Evolutionary conservation across 1,284 basidiomycete genomes (phyloP), one percentile per base, ranked within the genome.

Genomic region (Meripilus lineatus): DNA sequence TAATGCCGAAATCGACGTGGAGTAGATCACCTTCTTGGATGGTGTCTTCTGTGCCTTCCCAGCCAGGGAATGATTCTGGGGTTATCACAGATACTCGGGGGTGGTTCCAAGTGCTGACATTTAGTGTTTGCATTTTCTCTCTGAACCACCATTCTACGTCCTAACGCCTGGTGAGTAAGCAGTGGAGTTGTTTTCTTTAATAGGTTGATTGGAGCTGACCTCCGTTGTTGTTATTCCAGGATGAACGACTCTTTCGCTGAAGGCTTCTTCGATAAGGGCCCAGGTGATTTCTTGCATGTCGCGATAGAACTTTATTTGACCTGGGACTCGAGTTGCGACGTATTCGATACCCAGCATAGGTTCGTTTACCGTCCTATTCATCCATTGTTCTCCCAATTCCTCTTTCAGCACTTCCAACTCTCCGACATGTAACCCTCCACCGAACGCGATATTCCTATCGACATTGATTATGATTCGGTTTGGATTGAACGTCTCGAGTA

Each of bases 111-210:
- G 74, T 77, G 8, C 71, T 65, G 15, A 74, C 63, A 49, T 75
- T 74, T 20, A 65, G 59, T 25, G 58, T 59, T 50, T 70, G 70
- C 66, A 79, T 77, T 53, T 70, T 69, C 47, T 75, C 74, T 22
- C 72, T 63, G 56, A 74, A 76, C 72, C 71, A 76, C 75, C 75
- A 77, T 48, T 69, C 66, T 15, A 79, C 55, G 50, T 79, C 75
- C 71, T 72, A 21, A 11, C 10, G 10, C n/a, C n/a, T n/a, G n/a
- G n/a, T n/a, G n/a, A n/a, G n/a, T n/a, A n/a, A n/a, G n/a, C n/a
- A n/a, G 5, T 7, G 21, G 4, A 20, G 35, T 20, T 37, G n/a
- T 5, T 14, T 14, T 20, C 5, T 10, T 22, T 38, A 32, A 23
- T 20, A 11, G 11, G 32, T 20, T 8, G 42, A 40, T n/a, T 23